Evolutionary conservation across 257 asterid species (phyloP).

Genomic region (Leonotis leonurus): DNA sequence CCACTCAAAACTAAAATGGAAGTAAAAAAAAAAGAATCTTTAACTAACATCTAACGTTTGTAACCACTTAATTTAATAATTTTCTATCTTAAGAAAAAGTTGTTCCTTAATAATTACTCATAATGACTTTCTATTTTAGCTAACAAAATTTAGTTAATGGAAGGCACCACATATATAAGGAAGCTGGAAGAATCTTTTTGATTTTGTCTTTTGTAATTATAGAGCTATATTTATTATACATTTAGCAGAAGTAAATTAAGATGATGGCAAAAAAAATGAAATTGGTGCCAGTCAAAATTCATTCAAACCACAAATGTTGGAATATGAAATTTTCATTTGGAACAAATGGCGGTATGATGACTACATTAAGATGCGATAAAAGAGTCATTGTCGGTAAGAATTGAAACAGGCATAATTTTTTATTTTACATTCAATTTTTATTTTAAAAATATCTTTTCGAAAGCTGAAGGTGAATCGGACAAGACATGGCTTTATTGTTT

Average conservation of each 20-base stretch:
- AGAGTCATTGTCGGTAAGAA: too few relatives aligned
- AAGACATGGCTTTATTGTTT: too few relatives aligned
- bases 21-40: neutral
- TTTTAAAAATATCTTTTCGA: too few relatives aligned
- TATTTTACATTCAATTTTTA: too few relatives aligned
- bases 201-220: slow-evolving; percentile 4
- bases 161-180: neutral
- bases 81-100: neutral
- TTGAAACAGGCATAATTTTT: too few relatives aligned
- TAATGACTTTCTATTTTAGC: neutral
- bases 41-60: neutral
- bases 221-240: neutral
- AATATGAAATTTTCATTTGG: too few relatives aligned
- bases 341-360: too few relatives aligned
- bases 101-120: neutral
- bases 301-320: neutral
- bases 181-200: neutral
- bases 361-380: too few relatives aligned
- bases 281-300: neutral
- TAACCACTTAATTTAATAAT: neutral
- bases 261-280: neutral
- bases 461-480: too few relatives aligned
- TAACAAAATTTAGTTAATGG: neutral
- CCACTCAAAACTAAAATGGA: neutral
- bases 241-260: neutral